A percentile compares a stretch with the other conserved stretches of the same genome.
Evolutionary conservation across 1,284 basidiomycete species (phyloP).

Genomic region (Fereydounia khargensis): DNA sequence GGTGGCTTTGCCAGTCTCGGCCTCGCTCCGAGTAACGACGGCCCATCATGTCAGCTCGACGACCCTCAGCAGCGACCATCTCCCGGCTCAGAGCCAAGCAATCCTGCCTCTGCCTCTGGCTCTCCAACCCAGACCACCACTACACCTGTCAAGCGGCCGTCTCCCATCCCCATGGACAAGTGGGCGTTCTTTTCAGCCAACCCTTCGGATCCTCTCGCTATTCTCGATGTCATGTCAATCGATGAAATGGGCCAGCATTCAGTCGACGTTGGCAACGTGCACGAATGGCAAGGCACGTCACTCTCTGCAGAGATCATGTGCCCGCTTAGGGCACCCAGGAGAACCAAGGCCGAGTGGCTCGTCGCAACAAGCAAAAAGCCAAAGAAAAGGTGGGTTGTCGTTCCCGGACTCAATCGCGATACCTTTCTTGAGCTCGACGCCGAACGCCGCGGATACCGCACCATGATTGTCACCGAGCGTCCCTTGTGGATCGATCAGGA

Average conservation of each 20-base stretch:
- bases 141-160: too few relatives aligned
- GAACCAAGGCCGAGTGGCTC: conserved; percentile 29
- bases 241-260: conserved; percentile 50
- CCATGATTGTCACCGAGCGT: conserved; percentile 36
- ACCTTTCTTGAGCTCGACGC: conserved; percentile 2
- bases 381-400: conserved; percentile 45
- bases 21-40: too few relatives aligned
- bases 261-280: conserved; percentile 42
- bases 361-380: conserved; percentile 31
- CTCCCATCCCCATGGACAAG: too few relatives aligned
- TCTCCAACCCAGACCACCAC: too few relatives aligned
- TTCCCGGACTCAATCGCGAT: conserved; percentile 22
- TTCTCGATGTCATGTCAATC: conserved; percentile 45
- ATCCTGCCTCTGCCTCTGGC: too few relatives aligned
- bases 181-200: not conserved
- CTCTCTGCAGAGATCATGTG: conserved; percentile 33
- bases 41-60: too few relatives aligned
- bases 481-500: conserved; percentile 15
- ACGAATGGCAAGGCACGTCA: conserved; percentile 45
- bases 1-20: conserved; percentile 30
- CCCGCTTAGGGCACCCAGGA: too few relatives aligned
- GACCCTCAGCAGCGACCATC: not conserved
- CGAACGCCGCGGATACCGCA: conserved; percentile 18
- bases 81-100: too few relatives aligned
- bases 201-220: conserved; percentile 31